Evolutionary conservation across 2,329 filamentous ascomycete genomes (phyloP), one percentile per base, ranked within the genome.

Genomic region (Pestalotiopsis fici): DNA sequence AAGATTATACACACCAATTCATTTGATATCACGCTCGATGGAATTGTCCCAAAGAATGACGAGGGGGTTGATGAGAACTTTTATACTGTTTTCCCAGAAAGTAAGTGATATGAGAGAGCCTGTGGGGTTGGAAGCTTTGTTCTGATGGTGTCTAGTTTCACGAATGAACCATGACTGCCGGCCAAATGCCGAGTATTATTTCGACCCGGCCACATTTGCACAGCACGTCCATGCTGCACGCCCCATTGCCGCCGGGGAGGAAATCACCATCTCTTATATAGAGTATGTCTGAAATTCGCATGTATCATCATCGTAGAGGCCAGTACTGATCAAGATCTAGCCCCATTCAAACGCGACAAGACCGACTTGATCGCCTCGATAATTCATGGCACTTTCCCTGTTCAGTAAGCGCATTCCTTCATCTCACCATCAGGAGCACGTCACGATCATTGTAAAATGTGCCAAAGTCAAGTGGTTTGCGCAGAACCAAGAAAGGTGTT

Each of bases 161-260:
- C 75, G 81, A 31, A 73, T 83, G 70, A 84, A 84, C 73, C 82
- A 84, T 71, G 81, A 83, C 72, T 84, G 82, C 69, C 78, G 81
- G 1, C 79, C 82, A 35, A 83, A 83, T 68, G 77, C 80, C 35
- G 81, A 81, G 71, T 83, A 83, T 74, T 78, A 76, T 69, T 82
- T 81, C 67, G 79, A 83, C 69, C 72, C 75, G 50, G 67, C 73
- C 3, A 78, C 78, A 1, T 74, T 83, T 47, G 77, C 78, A 3
- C 81, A 83, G 66, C 75, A 78, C 66, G 74, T 81, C 47, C 76
- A 79, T 61, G 82, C 80, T 39, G 72, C 78, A 12, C 77, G 81
- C 1, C 77, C 78, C 66, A 83, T 83, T 68, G 56, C 66, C 3
- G 76, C 80, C 0, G 82, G 82, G 35, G 81, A 83, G 68, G 82